Evolutionary conservation across 2,329 filamentous ascomycete species (phyloP), one percentile per base, ranked within the genome.

Genomic region (Cadophora sp.): DNA sequence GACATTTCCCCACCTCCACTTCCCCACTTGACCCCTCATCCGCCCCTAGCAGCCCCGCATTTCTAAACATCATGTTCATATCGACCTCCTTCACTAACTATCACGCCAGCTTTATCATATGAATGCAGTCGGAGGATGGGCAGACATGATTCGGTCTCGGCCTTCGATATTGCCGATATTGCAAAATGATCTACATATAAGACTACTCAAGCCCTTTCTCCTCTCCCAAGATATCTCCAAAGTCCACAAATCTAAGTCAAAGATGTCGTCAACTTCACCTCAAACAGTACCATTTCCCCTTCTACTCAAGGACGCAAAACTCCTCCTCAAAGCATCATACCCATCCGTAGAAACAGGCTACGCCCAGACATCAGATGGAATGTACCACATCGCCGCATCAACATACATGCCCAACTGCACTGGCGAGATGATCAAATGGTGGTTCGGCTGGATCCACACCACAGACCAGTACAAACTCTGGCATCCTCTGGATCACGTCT

Each of bases 371-470:
- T 51, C 51, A 14, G 66, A 68, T 43, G 66, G 66, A 29, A 65
- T 62, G 56, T 37, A 43, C 48, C 66, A 68, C n/a, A 58, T 68
- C 37, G 51, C 62, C 5, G 66, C 56, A 4, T 60, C 55, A 29
- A 68, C 66, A 6, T 68, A 68, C 22, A 68, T 68, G 66, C 66
- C 66, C 7, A 59, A 62, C 24, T 68, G 62, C 37, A 62, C 66
- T 6, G 29, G 31, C 12, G 62, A 31, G 7, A 68, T 68, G 66
- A 68, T 68, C 22, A 58, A 46, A 11, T 68, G 66, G 66, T 68
- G 66, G 62, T 68, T 68, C 34, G 66, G 66, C 22, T 68, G 50
- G 46, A 56, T 68, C 4, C 46, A 68, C 19, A 58, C 27, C n/a
- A 68, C 62, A 1, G 56, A 65, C n/a, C 48, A 68, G 40, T 65